Base-by-base conservation (phyloP, 202 grass and related monocot genomes). In the Zizania palustris region DNA sequence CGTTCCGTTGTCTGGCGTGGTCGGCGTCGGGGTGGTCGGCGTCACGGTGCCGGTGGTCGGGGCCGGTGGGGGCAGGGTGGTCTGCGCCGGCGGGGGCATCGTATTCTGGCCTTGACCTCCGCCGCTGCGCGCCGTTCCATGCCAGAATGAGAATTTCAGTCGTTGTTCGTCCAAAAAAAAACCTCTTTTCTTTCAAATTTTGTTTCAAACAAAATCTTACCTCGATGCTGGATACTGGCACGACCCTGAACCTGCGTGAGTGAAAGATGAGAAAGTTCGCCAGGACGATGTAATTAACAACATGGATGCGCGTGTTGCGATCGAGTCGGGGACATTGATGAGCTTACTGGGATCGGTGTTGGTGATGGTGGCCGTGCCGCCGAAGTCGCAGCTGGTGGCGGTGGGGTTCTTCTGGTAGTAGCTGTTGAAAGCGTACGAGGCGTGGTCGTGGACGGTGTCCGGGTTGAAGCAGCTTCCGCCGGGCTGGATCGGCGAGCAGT, bases 381-480 rank as follows among this genome's bases (percentile, higher is more conserved):
- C 91, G 57, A 98, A 98, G 83, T 98, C 91, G 63, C 96, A 98
- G 86, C 91, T 93, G 34, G 89, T 98, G 0, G 87, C 75, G 22
- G 65, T 13, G 12, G 96, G 89, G 53, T 98, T 92, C 80, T 90
- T 98, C 75, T 93, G 91, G 80, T 95, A 98, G 80, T 98, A 98
- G 83, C 85, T 86, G 80, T 98, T 98, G 90, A 98, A 98, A 15
- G 95, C 95, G 49, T 85, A 95, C 22, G 96, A 99, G 0, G 96
- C 96, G 46, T 98, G 96, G 67, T 98, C 89, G 20, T 88, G 80
- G 71, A 95, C 21, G 10, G 91, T 99, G 66, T 95, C 83, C 18
- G 96, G 92, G 69, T 85, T 85, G 77, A 78, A 99, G 69, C 96
- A 99, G 88, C 74, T 92, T 40, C 85, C 96, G 15, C 91, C 89